These are phyloP conservation scores for Saccharomyces hybrid DNA, from an alignment of 1,139 yeast genomes.

Conservation along the genomic window DNA sequence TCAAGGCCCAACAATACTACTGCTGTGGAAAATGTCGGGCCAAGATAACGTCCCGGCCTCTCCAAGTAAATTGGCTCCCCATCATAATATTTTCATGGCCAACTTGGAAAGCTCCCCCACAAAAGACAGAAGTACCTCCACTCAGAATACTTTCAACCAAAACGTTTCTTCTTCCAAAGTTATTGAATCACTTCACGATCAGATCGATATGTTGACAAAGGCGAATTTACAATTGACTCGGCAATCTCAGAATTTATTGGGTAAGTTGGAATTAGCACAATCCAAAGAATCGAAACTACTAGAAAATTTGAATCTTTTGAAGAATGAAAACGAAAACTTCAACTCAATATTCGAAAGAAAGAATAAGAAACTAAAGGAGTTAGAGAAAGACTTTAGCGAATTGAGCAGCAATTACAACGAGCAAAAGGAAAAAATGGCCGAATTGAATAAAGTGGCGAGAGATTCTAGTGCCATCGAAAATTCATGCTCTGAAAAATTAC, in stretches of 20 bases:
- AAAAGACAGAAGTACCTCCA: neutral
- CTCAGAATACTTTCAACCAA: neutral
- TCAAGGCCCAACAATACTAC: neutral
- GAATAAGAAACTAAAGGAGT: conserved; percentile 54
- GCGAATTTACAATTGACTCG: conserved; percentile 43
- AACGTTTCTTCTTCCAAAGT: conserved; percentile 39
- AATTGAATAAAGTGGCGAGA: conserved; percentile 33
- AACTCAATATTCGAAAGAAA: conserved; percentile 56
- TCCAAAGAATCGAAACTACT: conserved; percentile 52
- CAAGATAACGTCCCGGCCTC: conserved; percentile 5
- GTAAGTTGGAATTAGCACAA: conserved; percentile 42
- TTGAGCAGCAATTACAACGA: neutral
- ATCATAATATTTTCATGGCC: conserved; percentile 12
- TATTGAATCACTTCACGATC: conserved; percentile 50
- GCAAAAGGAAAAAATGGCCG: conserved; percentile 37
- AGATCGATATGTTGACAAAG: conserved; percentile 48
- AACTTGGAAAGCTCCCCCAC: conserved; percentile 3
- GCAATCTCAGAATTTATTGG: conserved; percentile 44
- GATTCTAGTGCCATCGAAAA: neutral
- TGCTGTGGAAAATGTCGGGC: neutral
- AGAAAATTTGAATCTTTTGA: conserved; percentile 38
- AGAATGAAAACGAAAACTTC: conserved; percentile 64
- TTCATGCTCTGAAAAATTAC: neutral
- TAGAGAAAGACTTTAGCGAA: conserved; percentile 37
- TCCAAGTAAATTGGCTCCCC: conserved; percentile 13